phyloP scores from a whole-genome alignment of 192 early-diverging fungal species.

The Paraglomus occultum region DNA sequence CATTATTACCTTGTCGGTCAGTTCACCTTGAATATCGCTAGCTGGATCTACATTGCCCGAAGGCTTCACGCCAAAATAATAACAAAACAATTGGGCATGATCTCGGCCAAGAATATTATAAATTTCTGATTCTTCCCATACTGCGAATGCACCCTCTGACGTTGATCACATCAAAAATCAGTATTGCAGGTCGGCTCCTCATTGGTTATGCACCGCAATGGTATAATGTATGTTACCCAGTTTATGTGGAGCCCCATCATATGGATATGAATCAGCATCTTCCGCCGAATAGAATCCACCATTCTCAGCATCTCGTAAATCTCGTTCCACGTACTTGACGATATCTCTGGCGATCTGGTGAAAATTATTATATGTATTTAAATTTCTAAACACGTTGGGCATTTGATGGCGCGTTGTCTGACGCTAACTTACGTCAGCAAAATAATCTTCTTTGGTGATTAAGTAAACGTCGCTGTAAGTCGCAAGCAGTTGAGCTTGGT shows the following conservation, averaged over 20 bases:
- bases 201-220: too few relatives aligned
- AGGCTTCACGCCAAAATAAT: constrained; percentile 48
- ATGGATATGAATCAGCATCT: constrained; percentile 62
- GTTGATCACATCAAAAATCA: not conserved
- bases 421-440: constrained; percentile 38
- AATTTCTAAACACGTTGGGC: not conserved
- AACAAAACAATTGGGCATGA: constrained; percentile 43
- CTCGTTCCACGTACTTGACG: constrained; percentile 50
- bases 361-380: not conserved
- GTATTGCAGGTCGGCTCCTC: too few relatives aligned
- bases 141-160: constrained; percentile 63
- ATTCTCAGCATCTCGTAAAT: constrained; percentile 44
- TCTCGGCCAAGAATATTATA: constrained; percentile 34
- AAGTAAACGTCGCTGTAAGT: constrained; percentile 45
- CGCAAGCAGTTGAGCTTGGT: constrained; percentile 61
- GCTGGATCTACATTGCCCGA: constrained; percentile 53
- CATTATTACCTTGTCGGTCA: constrained; percentile 48
- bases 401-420: not conserved
- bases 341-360: constrained; percentile 49
- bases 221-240: constrained; percentile 33
- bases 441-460: constrained; percentile 47
- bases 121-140: constrained; percentile 57
- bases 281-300: constrained; percentile 64
- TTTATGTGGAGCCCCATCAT: constrained; percentile 40
- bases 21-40: constrained; percentile 59